phyloP scores from a whole-genome alignment of 192 early-diverging fungal species.

The Mortierella claussenii region DNA sequence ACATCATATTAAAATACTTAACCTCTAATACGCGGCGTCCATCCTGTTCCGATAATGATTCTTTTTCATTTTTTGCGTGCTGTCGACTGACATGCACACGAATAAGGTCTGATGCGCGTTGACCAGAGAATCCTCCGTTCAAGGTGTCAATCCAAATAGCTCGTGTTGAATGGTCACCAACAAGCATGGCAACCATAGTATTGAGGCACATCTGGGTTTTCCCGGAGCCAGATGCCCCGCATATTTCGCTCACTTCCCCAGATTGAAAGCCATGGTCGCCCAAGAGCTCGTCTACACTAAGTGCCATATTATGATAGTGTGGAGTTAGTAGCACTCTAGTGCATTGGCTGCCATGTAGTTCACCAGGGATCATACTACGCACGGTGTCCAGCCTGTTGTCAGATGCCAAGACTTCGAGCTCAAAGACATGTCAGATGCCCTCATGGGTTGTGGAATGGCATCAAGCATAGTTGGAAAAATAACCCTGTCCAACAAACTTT shows the following conservation, averaged over 20 bases:
- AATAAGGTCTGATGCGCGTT: conserved; percentile 9
- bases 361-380: neutral
- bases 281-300: conserved; percentile 27
- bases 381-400: conserved; percentile 29
- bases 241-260: conserved; percentile 42
- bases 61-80: neutral
- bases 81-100: neutral
- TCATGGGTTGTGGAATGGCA: conserved; percentile 4
- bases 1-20: too few species aligned
- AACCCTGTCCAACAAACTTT: conserved; percentile 31
- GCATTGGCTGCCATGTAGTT: neutral
- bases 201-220: conserved; percentile 35
- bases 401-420: neutral
- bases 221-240: conserved; percentile 14
- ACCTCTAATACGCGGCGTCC: too few species aligned
- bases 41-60: too few species aligned
- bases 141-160: conserved; percentile 43
- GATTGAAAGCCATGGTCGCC: conserved; percentile 22
- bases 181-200: conserved; percentile 9
- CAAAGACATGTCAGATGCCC: conserved; percentile 14
- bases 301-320: neutral
- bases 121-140: conserved; percentile 29
- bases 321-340: neutral
- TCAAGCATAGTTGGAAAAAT: conserved; percentile 21
- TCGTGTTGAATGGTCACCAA: neutral